Percentiles rank a stretch among this genome's conserved stretches.
phyloP scores from a whole-genome alignment of 805 yeast genomes.

The Candida piceae region DNA sequence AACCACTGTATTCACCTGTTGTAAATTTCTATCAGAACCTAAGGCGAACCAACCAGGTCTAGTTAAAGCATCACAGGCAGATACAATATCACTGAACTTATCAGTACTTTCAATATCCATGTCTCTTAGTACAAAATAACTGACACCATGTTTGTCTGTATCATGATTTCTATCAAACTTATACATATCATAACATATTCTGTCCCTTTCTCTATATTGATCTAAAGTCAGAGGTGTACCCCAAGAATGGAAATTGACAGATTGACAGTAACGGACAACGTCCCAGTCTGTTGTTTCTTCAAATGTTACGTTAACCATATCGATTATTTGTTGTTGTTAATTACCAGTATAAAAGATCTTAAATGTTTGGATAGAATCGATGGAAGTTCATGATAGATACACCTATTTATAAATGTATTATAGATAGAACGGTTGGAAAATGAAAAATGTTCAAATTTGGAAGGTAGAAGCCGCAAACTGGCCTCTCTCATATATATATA shows the following conservation, averaged over 20 bases:
- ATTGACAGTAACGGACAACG: conserved; percentile 14
- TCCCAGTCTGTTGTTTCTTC: not conserved
- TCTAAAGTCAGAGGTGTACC: conserved; percentile 18
- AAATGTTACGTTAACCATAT: not conserved
- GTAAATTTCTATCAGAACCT: conserved; percentile 3
- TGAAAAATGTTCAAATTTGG: too few species aligned
- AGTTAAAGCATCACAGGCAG: conserved; percentile 27
- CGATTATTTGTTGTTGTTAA: too few species aligned
- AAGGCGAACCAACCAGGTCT: conserved; percentile 16
- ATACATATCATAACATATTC: conserved; percentile 16
- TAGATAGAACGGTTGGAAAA: too few species aligned
- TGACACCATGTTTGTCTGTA: conserved; percentile 14
- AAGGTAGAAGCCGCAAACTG: too few species aligned
- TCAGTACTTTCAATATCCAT: conserved; percentile 6
- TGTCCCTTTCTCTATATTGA: conserved; percentile 23
- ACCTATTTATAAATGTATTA: too few species aligned
- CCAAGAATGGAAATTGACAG: conserved; percentile 22
- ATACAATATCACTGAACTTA: conserved; percentile 15
- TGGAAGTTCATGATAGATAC: too few species aligned
- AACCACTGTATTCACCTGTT: conserved; percentile 23
- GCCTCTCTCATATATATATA: too few species aligned
- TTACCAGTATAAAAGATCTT: too few species aligned
- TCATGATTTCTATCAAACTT: conserved; percentile 15
- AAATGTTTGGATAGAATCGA: too few species aligned
- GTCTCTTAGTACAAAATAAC: conserved; percentile 26